Evolutionary conservation across 495 filamentous ascomycete species (phyloP), one percentile per base, ranked within the genome.

Genomic region (Aspergillus ellipticus): DNA sequence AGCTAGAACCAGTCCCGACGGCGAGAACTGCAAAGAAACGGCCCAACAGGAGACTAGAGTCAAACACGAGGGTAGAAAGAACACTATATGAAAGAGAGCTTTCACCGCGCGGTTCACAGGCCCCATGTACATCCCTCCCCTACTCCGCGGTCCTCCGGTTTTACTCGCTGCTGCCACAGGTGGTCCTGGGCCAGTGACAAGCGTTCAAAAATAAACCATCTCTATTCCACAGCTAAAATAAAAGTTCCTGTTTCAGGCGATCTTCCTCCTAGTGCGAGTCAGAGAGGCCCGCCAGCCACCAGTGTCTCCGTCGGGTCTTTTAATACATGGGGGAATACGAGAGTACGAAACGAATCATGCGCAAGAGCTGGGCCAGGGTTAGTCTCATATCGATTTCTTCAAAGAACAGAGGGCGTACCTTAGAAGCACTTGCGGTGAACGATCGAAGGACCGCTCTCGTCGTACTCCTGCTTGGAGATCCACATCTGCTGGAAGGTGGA

Each of bases 351-450:
- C 61, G 63, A 69, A 66, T 61, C 68, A 59, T 28, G 53, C 51
- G 58, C 57, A 68, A 52, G 54, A 64, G 61, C 62, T 65, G 33
- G 22, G 26, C 0, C 15, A 60, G n/a, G 50, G 22, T 22, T 8
- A 60, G n/a, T n/a, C n/a, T n/a, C n/a, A n/a, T n/a, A n/a, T n/a
- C n/a, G n/a, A n/a, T n/a, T n/a, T n/a, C n/a, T n/a, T n/a, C n/a
- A n/a, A n/a, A n/a, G n/a, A n/a, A n/a, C 37, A 6, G 21, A 31
- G 8, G 15, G 7, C 42, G 26, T 64, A 67, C 61, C 85, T 96
- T 96, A 96, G 88, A 96, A 96, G 89, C 92, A 98, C 89, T 98
- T 98, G 89, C 94, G 92, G 87, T 98, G 94, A 65, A 98, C 94
- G 73, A 98, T 97, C 66, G 92, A 96, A 67, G 94, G 94, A 77